Evolutionary conservation across 75 land plant genomes (phyloP).

Genomic region (Selaginella moellendorffii): DNA sequence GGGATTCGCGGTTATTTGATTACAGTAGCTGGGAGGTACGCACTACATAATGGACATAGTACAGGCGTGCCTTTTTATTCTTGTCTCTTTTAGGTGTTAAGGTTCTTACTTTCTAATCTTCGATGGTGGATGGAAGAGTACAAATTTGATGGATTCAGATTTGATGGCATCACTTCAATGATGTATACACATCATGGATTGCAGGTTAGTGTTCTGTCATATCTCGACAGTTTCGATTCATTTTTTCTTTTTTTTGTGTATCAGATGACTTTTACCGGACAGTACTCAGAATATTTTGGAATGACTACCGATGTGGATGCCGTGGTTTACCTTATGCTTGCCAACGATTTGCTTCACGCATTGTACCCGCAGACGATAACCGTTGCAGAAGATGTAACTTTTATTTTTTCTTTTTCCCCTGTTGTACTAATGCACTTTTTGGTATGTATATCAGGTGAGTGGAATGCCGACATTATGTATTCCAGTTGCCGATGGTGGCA

Average conservation of each 20-base stretch:
- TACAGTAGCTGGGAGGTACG: constrained; percentile 89
- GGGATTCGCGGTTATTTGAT: constrained; percentile 92
- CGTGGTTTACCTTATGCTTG: constrained; percentile 77
- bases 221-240: neutral
- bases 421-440: neutral
- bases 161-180: constrained; percentile 97
- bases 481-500: constrained; percentile 70
- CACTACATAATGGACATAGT: too few species aligned
- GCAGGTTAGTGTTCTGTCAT: constrained; percentile 27
- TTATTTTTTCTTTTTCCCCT: neutral
- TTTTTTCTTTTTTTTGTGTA: neutral
- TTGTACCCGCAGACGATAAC: constrained; percentile 55
- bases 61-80: neutral
- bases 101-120: constrained; percentile 78
- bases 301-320: constrained; percentile 89
- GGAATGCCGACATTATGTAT: constrained; percentile 85
- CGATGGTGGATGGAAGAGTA: constrained; percentile 94
- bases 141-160: constrained; percentile 89
- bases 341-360: constrained; percentile 75
- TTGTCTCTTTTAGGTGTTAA: constrained; percentile 41
- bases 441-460: constrained; percentile 44
- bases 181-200: constrained; percentile 96
- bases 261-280: constrained; percentile 71
- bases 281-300: constrained; percentile 83
- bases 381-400: constrained; percentile 83